These are phyloP conservation scores for Miscanthus lutarioriparius DNA, from an alignment of 176 grass and related monocot genomes.

Conservation along the genomic window DNA sequence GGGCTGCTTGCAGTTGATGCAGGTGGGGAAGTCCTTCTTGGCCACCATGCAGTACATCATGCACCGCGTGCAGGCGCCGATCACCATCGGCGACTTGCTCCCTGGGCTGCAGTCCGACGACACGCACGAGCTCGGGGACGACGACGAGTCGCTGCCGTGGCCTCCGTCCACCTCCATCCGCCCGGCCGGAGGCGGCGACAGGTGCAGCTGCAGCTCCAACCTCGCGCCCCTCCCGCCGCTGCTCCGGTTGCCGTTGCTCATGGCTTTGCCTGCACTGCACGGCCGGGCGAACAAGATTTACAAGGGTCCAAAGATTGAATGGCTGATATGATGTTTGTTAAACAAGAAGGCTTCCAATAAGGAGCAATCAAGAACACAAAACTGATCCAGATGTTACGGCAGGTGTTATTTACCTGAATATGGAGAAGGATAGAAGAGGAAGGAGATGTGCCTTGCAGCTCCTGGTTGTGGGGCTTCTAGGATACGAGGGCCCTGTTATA, in stretches of 20 bases:
- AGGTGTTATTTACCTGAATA: constrained; percentile 20
- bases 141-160: constrained; percentile 22
- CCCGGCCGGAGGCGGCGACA: neutral
- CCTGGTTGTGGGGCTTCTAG: constrained; percentile 9
- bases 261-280: neutral
- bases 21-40: constrained; percentile 47
- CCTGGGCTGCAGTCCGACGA: constrained; percentile 52
- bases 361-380: constrained; percentile 2
- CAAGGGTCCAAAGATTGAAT: neutral
- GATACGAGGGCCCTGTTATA: constrained; percentile 28
- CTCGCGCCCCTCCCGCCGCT: neutral
- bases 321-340: neutral
- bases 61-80: constrained; percentile 51
- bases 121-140: constrained; percentile 52
- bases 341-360: neutral
- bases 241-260: constrained; percentile 38
- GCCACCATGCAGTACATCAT: constrained; percentile 60
- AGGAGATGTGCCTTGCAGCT: neutral
- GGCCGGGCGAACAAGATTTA: neutral
- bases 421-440: neutral
- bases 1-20: constrained; percentile 58
- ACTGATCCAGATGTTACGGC: neutral
- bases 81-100: constrained; percentile 43
- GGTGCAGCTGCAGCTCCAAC: constrained; percentile 49
- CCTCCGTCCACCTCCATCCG: constrained; percentile 15